Conservation (phyloP, 306 rosid genomes). For the Inga laurina region DNA sequence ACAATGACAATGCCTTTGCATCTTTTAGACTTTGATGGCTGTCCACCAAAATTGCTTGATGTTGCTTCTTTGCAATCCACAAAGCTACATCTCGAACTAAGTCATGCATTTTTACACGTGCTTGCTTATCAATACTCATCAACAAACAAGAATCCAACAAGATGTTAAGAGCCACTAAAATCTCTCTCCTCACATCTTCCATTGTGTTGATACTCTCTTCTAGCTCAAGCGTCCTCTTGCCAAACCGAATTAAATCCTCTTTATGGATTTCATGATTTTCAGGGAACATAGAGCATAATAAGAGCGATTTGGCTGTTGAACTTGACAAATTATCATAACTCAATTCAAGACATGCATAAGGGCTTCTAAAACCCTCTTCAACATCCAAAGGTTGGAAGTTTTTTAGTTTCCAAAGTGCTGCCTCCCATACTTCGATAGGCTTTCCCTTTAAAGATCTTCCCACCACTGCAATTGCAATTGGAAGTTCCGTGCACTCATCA, state of each 20-base stretch:
- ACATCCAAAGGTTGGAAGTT: background rate
- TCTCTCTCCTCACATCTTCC: background rate
- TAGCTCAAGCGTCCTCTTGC: accelerated
- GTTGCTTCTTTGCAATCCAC: background rate
- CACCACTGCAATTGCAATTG: background rate
- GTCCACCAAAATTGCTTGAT: background rate
- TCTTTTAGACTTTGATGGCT: background rate
- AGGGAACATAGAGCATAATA: background rate
- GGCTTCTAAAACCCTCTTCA: background rate
- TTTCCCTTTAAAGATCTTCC: background rate
- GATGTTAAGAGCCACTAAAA: background rate
- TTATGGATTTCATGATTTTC: background rate
- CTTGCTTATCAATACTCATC: accelerated
- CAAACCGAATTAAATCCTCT: background rate
- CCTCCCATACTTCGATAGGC: background rate
- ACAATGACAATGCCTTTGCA: background rate
- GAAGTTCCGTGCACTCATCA: background rate
- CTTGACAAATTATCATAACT: background rate
- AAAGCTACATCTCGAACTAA: background rate
- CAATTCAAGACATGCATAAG: background rate
- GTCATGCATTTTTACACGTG: background rate
- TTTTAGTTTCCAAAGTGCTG: background rate
- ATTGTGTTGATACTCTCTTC: background rate
- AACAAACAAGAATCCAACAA: slow-evolving; percentile 1
- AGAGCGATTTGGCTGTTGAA: background rate